Evolutionary conservation across 495 filamentous ascomycete species (phyloP), one percentile per base, ranked within the genome.

Genomic region (Aspergillus baeticus): DNA sequence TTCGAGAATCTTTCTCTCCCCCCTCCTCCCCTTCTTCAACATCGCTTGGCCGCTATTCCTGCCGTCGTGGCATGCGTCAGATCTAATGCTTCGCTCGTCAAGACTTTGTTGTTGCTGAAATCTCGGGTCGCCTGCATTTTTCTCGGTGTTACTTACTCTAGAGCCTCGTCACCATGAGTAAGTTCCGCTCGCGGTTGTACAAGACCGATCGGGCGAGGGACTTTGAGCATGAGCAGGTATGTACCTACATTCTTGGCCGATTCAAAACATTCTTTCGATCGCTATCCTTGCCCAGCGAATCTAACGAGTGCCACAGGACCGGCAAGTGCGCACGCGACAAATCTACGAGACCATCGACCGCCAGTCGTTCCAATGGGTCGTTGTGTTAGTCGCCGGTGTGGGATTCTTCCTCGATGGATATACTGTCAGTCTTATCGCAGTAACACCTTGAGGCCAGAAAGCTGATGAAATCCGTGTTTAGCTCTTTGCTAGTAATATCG

Each of bases 361-460:
- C 13, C 76, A 78, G 51, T 60, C 58, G 3, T 78, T 67, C 52
- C 76, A 78, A 64, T 77, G 74, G 73, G 63, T 77, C 26, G 75
- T 79, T 11, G 77, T 81, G 6, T 66, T 80, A 6, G 86, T 89
- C 5, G 84, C 85, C 11, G 84, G 81, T 15, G 80, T 84, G 1
- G 86, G 86, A 15, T 89, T 89, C 62, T 81, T 89, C 49, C 84
- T 86, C 10, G 84, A 87, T 69, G 83, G 82, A 57, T 88, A 87
- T 57, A 84, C 82, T 35, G 86, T 92, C 47, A 51, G 71, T 67
- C 15, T 14, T 11, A 18, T n/a, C 8, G 2, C 14, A 13, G 26
- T 35, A 6, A 2, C 13, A 31, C 6, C 2, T 10, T 45, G 6
- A 6, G n/a, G 13, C 33, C 10, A 20, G 14, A 35, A 21, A 29